Percentiles rank a stretch among this genome's conserved stretches.
These are phyloP conservation scores for Magnusiomyces paraingens DNA, from an alignment of 1,139 yeast genomes.

Conservation along the genomic window DNA sequence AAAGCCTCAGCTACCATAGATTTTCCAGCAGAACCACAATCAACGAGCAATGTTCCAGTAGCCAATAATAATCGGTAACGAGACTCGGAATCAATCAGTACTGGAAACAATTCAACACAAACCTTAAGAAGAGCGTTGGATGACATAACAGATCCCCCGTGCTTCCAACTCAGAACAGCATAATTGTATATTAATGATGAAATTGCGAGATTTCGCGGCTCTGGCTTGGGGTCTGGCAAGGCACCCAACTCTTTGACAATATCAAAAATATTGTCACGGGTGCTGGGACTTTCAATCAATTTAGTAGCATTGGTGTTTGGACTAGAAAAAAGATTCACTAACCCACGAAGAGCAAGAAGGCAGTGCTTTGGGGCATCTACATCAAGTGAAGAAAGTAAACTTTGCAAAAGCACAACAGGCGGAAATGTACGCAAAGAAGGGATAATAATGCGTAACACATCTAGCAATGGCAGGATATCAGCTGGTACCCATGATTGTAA, in stretches of 20 bases:
- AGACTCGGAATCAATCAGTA: constrained; percentile 43
- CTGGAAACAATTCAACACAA: constrained; percentile 19
- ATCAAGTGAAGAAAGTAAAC: constrained; percentile 29
- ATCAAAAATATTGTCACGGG: constrained; percentile 25
- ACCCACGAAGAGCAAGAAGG: constrained; percentile 47
- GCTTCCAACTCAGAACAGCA: constrained; percentile 32
- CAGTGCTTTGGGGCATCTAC: constrained; percentile 38
- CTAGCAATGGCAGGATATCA: constrained; percentile 49
- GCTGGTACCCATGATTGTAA: constrained; percentile 40
- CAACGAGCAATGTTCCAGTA: constrained; percentile 40
- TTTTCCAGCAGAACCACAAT: constrained; percentile 8
- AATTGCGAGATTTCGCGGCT: constrained; percentile 37
- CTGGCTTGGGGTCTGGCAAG: constrained; percentile 13
- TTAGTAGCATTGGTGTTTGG: constrained; percentile 40
- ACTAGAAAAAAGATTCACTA: constrained; percentile 44
- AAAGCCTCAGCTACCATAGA: constrained; percentile 5
- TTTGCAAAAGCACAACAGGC: constrained; percentile 26
- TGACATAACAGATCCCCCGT: constrained; percentile 21
- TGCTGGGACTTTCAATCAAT: constrained; percentile 31
- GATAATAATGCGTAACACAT: constrained; percentile 47
- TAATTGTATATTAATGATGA: constrained; percentile 51
- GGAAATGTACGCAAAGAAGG: constrained; percentile 34
- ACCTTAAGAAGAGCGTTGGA: constrained; percentile 20
- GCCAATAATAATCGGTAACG: constrained; percentile 51
- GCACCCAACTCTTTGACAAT: constrained; percentile 29